Percentiles rank a stretch among this genome's conserved stretches.
Conservation (phyloP, 257 asterid species). For the Leptodermis oblonga region DNA sequence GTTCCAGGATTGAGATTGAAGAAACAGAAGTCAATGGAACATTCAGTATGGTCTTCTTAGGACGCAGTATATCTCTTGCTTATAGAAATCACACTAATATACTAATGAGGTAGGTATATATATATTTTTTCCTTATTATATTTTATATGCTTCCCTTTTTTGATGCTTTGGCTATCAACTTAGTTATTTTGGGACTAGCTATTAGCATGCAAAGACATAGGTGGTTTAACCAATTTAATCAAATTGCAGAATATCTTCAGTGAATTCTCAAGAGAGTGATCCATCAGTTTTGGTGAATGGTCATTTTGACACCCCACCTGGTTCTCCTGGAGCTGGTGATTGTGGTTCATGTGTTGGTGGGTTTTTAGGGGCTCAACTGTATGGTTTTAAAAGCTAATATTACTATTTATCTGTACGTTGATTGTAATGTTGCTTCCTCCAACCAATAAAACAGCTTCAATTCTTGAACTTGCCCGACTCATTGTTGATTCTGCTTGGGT, state of each 20-base stretch:
- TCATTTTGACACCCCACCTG: conserved; percentile 87
- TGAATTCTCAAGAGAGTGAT: conserved; percentile 63
- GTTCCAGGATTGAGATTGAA: conserved; percentile 84
- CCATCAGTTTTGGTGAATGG: conserved; percentile 79
- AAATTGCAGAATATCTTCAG: conserved; percentile 70
- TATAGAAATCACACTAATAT: conserved; percentile 82
- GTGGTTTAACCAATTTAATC: conserved; percentile 13
- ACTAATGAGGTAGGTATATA: conserved; percentile 59
- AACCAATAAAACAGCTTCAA: conserved; percentile 58
- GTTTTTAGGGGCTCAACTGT: conserved; percentile 24
- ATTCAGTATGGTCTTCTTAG: conserved; percentile 74
- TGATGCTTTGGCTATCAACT: background rate
- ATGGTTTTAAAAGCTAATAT: background rate
- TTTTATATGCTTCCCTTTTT: background rate
- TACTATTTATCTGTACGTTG: conserved; percentile 18
- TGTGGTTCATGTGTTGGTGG: conserved; percentile 99
- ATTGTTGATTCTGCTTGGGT: conserved; percentile 85
- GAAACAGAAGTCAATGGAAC: conserved; percentile 87
- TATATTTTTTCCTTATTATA: background rate
- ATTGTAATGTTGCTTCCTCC: conserved; percentile 24
- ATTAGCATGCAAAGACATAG: conserved; percentile 6
- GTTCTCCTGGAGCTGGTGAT: conserved; percentile 99
- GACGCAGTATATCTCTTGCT: conserved; percentile 72
- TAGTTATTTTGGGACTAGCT: background rate
- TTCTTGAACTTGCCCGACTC: conserved; percentile 88